Conservation (phyloP, 2,329 filamentous ascomycete genomes). For the Cladosporium colombiae region DNA sequence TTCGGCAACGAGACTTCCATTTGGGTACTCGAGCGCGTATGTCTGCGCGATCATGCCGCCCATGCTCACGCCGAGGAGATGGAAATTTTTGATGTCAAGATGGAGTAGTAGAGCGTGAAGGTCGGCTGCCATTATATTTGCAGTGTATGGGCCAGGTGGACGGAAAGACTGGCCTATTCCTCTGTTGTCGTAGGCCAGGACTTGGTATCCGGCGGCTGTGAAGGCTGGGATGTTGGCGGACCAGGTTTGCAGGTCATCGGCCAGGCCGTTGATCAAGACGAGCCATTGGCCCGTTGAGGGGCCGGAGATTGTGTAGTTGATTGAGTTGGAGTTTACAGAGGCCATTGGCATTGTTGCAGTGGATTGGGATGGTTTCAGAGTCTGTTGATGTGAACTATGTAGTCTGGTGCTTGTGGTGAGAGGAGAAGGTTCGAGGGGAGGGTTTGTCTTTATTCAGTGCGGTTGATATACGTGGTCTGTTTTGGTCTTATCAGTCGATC, state of each 20-base stretch:
- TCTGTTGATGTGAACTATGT: not conserved
- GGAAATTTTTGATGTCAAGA: constrained; percentile 23
- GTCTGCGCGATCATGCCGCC: constrained; percentile 31
- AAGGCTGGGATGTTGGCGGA: constrained; percentile 25
- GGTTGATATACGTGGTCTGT: not conserved
- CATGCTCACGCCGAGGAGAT: constrained; percentile 31
- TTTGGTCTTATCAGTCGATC: not conserved
- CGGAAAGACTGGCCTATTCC: constrained; percentile 27
- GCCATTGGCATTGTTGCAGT: constrained; percentile 20
- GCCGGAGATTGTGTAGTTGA: constrained; percentile 24
- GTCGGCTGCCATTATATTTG: constrained; percentile 26
- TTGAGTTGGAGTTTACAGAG: constrained; percentile 24
- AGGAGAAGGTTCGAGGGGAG: not conserved
- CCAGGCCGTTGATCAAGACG: constrained; percentile 31
- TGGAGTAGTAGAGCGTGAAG: constrained; percentile 25
- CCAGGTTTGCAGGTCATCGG: constrained; percentile 29
- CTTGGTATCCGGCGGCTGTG: constrained; percentile 23
- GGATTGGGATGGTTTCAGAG: not conserved
- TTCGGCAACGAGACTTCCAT: constrained; percentile 8
- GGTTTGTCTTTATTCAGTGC: not conserved
- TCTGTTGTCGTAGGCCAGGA: constrained; percentile 31
- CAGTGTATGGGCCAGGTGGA: constrained; percentile 28
- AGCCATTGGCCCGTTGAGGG: constrained; percentile 10
- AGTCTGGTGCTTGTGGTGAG: not conserved
- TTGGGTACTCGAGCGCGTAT: constrained; percentile 28